phyloP scores from a whole-genome alignment of 2,329 filamentous ascomycete species.

The Alternaria rosae region DNA sequence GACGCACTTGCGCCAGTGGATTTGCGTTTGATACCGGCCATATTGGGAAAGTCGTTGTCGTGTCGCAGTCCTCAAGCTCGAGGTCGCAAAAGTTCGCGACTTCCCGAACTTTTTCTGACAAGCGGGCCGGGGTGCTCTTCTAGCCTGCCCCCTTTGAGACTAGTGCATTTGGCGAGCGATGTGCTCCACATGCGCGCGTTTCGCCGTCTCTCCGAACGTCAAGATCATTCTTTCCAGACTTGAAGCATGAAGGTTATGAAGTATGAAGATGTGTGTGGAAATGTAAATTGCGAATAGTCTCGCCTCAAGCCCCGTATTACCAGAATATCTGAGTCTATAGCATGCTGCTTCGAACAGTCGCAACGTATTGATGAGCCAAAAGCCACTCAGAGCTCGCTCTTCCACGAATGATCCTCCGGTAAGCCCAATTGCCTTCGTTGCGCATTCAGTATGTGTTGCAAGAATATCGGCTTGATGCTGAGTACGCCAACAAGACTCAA shows the following conservation, averaged over 20 bases:
- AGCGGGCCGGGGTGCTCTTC: slow-evolving; percentile 24
- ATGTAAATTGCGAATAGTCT: too few species aligned
- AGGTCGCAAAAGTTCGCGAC: slow-evolving; percentile 23
- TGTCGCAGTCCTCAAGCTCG: slow-evolving; percentile 11
- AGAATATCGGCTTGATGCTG: slow-evolving; percentile 27
- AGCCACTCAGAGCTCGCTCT: slow-evolving; percentile 9
- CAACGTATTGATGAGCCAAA: not conserved
- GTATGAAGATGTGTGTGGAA: not conserved
- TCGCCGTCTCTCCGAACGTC: not conserved
- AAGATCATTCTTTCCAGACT: not conserved
- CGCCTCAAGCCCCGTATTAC: too few species aligned
- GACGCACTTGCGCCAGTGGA: slow-evolving; percentile 25
- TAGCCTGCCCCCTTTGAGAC: slow-evolving; percentile 8
- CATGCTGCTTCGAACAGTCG: not conserved
- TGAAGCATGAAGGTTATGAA: not conserved
- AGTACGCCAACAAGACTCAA: slow-evolving; percentile 25
- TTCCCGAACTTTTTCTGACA: slow-evolving; percentile 36
- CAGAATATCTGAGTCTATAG: not conserved
- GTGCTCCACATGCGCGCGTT: not conserved
- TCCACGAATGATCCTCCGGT: slow-evolving; percentile 20
- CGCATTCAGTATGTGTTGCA: slow-evolving; percentile 32
- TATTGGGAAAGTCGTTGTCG: slow-evolving; percentile 19
- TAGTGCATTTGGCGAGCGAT: not conserved
- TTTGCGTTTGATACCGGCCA: slow-evolving; percentile 50
- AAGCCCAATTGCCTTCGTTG: slow-evolving; percentile 33